Base-by-base conservation (phyloP, 2,329 filamentous ascomycete species). In the Alternaria sp. region DNA sequence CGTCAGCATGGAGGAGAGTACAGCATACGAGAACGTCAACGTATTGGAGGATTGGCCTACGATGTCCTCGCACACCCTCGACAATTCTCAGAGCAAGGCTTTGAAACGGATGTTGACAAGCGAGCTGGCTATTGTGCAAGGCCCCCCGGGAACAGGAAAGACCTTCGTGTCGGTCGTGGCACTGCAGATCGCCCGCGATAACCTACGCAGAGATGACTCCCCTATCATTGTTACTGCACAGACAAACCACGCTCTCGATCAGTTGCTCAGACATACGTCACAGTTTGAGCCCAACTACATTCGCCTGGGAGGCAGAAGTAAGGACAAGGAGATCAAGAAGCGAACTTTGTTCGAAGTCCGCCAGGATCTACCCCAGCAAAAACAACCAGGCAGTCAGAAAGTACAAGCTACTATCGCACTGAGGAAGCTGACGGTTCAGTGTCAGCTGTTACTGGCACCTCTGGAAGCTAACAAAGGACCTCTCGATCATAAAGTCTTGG, bases 191-290 rank as follows among this genome's bases (percentile, higher is more conserved):
- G 81, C 94, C 57, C 81, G 93, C 0, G 79, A 84, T 1, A 92
- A 91, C 57, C 84, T 87, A 72, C 62, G 63, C 19, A 62, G 74
- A 2, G 82, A 79, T 0, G 88, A 90, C 61, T 85, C 89, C 9
- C 92, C 92, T 0, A 89, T 97, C 28, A 85, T 97, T 19, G 63
- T 97, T 4, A 87, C 93, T 0, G 93, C 93, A 8, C 93, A 97
- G 71, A 97, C 93, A 0, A 97, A 97, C 62, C 93, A 97, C 78
- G 93, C 93, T 0, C 82, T 97, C 0, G 93, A 97, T 70, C 93
- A 97, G 74, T 83, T 97, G 0, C 82, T 97, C 0, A 81, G 82
- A 1, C 87, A 90, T 58, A 84, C 93, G 15, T 83, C 88, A 1
- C 74, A 81, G 6, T 91, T 90, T 68, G 89, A 91, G 69, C 77